Percentiles rank a stretch among this genome's conserved stretches.
phyloP scores from a whole-genome alignment of 2,329 filamentous ascomycete species.

The Talaromyces funiculosus region DNA sequence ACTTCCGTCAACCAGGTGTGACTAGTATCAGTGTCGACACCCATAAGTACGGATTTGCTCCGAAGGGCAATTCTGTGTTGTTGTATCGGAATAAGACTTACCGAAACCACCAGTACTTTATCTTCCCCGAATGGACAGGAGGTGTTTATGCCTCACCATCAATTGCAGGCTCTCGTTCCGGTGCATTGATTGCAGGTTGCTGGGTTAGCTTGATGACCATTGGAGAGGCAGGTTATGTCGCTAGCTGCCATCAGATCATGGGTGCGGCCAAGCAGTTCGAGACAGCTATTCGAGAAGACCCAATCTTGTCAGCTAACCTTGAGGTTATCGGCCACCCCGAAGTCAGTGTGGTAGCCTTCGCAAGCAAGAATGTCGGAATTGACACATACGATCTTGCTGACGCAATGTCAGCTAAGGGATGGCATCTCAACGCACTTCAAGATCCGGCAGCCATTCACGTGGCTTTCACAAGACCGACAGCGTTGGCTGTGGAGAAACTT shows the following conservation, averaged over 20 bases:
- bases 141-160: conserved; percentile 93
- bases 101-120: conserved; percentile 91
- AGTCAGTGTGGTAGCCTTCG: conserved; percentile 86
- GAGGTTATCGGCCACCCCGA: conserved; percentile 77
- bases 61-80: conserved; percentile 91
- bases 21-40: conserved; percentile 96
- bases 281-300: conserved; percentile 64
- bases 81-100: conserved; percentile 77
- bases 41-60: conserved; percentile 98
- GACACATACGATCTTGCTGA: conserved; percentile 95
- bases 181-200: conserved; percentile 89
- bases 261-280: conserved; percentile 78
- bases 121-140: conserved; percentile 89
- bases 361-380: conserved; percentile 61
- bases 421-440: conserved; percentile 95
- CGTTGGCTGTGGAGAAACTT: conserved; percentile 72
- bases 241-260: conserved; percentile 81
- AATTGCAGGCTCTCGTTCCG: conserved; percentile 85
- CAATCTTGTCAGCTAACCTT: conserved; percentile 65
- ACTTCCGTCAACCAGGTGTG: conserved; percentile 90
- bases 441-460: conserved; percentile 88
- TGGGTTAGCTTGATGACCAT: conserved; percentile 89
- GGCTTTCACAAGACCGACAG: conserved; percentile 83
- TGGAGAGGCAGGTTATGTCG: conserved; percentile 81
- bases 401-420: conserved; percentile 74